A percentile compares a stretch with the other conserved stretches of the same genome.
phyloP scores from a whole-genome alignment of 202 grass and related monocot species.

The Panicum virgatum region DNA sequence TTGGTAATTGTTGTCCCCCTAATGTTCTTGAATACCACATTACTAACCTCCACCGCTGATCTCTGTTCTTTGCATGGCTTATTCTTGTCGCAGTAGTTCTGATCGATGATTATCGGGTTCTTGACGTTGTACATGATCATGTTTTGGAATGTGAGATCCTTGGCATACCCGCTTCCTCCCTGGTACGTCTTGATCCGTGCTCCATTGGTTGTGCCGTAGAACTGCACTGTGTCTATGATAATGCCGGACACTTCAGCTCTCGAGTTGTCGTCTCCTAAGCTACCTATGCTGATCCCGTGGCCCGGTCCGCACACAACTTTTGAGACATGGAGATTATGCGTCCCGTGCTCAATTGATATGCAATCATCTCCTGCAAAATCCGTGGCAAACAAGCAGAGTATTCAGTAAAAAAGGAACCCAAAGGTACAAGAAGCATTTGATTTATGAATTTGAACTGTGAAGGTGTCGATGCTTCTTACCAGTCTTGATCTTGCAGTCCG shows the following conservation, averaged over 20 bases:
- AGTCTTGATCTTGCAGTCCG: slow-evolving; percentile 56
- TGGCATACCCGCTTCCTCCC: slow-evolving; percentile 72
- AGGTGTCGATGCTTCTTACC: not conserved
- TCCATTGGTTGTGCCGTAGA: slow-evolving; percentile 71
- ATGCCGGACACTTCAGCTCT: slow-evolving; percentile 58
- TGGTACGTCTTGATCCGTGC: slow-evolving; percentile 87
- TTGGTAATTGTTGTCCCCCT: slow-evolving; percentile 59
- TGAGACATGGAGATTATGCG: slow-evolving; percentile 38
- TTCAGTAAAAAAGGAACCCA: too few species aligned
- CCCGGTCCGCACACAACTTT: slow-evolving; percentile 68
- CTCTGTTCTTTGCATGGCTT: slow-evolving; percentile 43
- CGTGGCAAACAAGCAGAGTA: not conserved
- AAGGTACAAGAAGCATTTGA: not conserved
- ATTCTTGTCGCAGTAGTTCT: slow-evolving; percentile 55
- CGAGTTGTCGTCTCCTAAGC: slow-evolving; percentile 56
- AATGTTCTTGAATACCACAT: slow-evolving; percentile 61
- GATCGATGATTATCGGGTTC: slow-evolving; percentile 67
- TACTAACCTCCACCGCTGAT: slow-evolving; percentile 60
- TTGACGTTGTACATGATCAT: slow-evolving; percentile 65
- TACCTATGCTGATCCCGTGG: slow-evolving; percentile 79
- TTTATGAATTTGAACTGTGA: not conserved
- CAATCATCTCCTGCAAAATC: slow-evolving; percentile 70
- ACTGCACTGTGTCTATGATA: slow-evolving; percentile 44
- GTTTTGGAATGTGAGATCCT: slow-evolving; percentile 69
- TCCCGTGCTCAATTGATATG: slow-evolving; percentile 68